These are phyloP conservation scores for Fusarium sp. DNA, from an alignment of 2,329 filamentous ascomycete species.

Conservation along the genomic window DNA sequence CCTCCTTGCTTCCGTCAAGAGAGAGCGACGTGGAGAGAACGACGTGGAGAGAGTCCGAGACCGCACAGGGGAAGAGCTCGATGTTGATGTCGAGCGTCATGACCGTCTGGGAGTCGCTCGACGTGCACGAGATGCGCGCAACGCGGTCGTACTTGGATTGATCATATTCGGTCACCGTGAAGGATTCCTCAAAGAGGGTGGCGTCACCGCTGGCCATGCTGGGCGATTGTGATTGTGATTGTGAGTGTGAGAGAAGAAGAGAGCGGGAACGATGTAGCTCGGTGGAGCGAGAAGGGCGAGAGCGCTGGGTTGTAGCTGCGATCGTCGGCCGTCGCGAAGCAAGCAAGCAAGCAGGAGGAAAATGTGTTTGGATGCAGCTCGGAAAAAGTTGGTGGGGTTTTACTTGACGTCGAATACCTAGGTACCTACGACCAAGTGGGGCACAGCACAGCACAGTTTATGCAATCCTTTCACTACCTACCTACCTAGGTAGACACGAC, in stretches of 20 bases:
- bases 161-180: constrained; percentile 83
- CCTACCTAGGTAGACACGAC: not conserved
- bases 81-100: constrained; percentile 94
- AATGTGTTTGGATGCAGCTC: constrained; percentile 38
- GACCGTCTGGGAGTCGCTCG: constrained; percentile 76
- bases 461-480: constrained; percentile 1
- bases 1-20: constrained; percentile 84
- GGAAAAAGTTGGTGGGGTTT: constrained; percentile 40
- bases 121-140: constrained; percentile 82
- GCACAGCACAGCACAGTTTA: constrained; percentile 25
- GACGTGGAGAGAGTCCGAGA: constrained; percentile 81
- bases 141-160: constrained; percentile 95
- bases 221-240: constrained; percentile 3
- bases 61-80: constrained; percentile 83
- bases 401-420: constrained; percentile 22
- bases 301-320: constrained; percentile 1
- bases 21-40: constrained; percentile 86
- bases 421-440: constrained; percentile 40
- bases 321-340: constrained; percentile 17
- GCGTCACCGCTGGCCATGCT: constrained; percentile 72
- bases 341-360: constrained; percentile 24
- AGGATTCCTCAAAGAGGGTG: constrained; percentile 92
- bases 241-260: not conserved
- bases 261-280: not conserved
- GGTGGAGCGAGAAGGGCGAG: not conserved